These are phyloP conservation scores for Fusarium tuaranense DNA, from an alignment of 2,329 filamentous ascomycete species.

Conservation along the genomic window DNA sequence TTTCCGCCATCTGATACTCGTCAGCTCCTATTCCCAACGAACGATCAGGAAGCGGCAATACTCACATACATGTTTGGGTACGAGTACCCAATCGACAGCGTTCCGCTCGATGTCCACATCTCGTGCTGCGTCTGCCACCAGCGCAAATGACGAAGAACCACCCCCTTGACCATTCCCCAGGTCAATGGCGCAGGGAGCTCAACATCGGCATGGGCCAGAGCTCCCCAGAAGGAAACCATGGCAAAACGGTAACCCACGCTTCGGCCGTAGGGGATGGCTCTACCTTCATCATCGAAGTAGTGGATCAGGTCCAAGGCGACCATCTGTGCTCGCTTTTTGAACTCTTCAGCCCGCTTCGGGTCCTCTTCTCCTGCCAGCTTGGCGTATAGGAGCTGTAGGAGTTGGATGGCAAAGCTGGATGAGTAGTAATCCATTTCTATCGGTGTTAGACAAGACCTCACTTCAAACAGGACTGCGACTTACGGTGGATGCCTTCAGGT, in stretches of 20 bases:
- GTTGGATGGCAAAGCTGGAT: constrained; percentile 85
- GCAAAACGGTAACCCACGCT: constrained; percentile 86
- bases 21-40: constrained; percentile 25
- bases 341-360: constrained; percentile 73
- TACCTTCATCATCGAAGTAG: constrained; percentile 79
- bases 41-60: constrained; percentile 32
- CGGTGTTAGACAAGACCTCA: constrained; percentile 9
- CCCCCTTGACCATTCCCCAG: constrained; percentile 84
- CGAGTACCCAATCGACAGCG: constrained; percentile 80
- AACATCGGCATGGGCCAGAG: constrained; percentile 79
- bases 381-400: constrained; percentile 81
- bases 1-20: constrained; percentile 74
- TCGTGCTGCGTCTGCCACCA: constrained; percentile 84
- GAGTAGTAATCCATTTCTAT: constrained; percentile 87
- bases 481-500: constrained; percentile 78
- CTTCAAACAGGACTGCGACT: constrained; percentile 31
- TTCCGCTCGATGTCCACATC: constrained; percentile 81
- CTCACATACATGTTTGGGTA: constrained; percentile 80
- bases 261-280: constrained; percentile 81
- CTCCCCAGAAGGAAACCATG: constrained; percentile 87
- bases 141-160: constrained; percentile 78
- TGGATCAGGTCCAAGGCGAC: constrained; percentile 79
- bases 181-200: constrained; percentile 78
- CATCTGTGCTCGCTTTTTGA: constrained; percentile 73
- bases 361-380: constrained; percentile 77